Conservation (phyloP, 108 stramenopile genomes). For the Aurantiochytrium sp. region DNA sequence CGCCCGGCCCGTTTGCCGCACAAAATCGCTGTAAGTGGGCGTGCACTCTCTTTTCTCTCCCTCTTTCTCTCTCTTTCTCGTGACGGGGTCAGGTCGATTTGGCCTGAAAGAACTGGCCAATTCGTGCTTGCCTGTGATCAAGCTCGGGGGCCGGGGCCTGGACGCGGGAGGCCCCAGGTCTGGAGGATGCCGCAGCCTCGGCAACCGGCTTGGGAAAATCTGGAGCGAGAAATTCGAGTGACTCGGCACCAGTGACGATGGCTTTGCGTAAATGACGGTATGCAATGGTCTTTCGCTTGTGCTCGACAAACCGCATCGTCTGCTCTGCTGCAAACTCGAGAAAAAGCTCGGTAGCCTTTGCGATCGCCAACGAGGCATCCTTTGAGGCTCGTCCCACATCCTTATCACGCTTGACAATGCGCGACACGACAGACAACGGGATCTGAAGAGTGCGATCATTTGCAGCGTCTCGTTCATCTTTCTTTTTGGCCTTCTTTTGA, state of each 20-base stretch:
- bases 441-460: not conserved
- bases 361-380: not conserved
- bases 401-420: not conserved
- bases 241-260: not conserved
- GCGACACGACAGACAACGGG: not conserved
- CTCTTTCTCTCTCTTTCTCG: no score
- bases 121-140: not conserved
- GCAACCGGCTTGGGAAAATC: not conserved
- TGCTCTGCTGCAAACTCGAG: not conserved
- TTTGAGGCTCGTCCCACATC: not conserved
- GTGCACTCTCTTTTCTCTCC: no score
- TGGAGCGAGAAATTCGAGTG: not conserved
- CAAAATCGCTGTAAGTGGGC: no score
- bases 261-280: not conserved
- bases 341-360: constrained; percentile 17
- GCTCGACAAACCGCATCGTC: not conserved
- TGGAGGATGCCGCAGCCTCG: not conserved
- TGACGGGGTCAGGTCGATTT: not conserved
- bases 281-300: not conserved
- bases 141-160: not conserved
- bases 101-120: not conserved
- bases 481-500: not conserved
- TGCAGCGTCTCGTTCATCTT: not conserved
- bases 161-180: not conserved
- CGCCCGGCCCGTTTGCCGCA: no score